phyloP scores from a whole-genome alignment of 352 stramenopile species.

The Globisporangium emineosum region DNA sequence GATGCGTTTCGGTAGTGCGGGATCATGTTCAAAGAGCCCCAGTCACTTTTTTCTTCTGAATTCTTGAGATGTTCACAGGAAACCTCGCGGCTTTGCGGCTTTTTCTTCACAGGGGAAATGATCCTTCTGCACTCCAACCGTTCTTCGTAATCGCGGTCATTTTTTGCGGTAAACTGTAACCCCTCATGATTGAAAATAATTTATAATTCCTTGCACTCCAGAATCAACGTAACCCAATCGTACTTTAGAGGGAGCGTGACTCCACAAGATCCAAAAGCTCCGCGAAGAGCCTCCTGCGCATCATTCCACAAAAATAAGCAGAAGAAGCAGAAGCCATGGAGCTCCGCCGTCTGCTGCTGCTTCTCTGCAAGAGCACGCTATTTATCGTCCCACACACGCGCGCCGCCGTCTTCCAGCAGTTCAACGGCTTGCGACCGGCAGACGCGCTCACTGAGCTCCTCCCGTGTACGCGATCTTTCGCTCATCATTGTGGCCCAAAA shows the following conservation, averaged over 20 bases:
- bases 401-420: constrained; percentile 8
- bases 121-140: no score
- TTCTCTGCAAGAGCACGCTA: not conserved
- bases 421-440: not conserved
- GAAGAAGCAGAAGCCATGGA: not conserved
- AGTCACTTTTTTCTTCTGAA: no score
- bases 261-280: not conserved
- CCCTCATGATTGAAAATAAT: not conserved
- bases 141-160: not conserved
- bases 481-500: not conserved
- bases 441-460: constrained; percentile 6
- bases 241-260: not conserved
- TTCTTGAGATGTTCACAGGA: no score
- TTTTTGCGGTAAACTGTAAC: not conserved
- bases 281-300: not conserved
- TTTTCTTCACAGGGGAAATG: no score
- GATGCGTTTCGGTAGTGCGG: no score
- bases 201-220: not conserved
- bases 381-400: not conserved
- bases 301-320: not conserved
- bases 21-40: no score
- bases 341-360: not conserved
- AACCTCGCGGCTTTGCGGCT: no score
- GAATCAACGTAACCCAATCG: not conserved
- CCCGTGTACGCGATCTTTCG: constrained; percentile 2